A percentile compares a stretch with the other conserved stretches of the same genome.
phyloP scores from a whole-genome alignment of 1,284 basidiomycete species.

The Salmacisia buchloeana region DNA sequence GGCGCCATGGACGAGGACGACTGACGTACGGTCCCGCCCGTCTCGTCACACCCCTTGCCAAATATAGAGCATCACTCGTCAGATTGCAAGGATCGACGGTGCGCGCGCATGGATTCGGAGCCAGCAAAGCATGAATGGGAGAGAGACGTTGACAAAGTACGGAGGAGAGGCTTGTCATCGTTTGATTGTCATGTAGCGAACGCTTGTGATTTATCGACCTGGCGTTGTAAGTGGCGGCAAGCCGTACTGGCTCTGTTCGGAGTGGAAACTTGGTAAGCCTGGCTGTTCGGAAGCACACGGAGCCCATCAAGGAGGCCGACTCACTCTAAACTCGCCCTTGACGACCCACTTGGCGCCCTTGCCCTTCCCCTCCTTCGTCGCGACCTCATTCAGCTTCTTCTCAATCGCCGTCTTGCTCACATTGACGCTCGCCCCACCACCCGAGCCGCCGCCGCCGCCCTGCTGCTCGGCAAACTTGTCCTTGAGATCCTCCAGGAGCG shows the following conservation, averaged over 20 bases:
- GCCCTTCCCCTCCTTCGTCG: constrained; percentile 31
- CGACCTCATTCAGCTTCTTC: constrained; percentile 26
- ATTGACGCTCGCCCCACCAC: neutral
- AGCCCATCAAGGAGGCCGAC: neutral
- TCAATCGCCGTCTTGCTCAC: constrained; percentile 38
- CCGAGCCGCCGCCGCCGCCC: neutral
- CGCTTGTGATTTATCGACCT: neutral
- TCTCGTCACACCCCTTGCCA: no score
- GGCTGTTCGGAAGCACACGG: neutral
- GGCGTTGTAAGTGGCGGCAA: neutral
- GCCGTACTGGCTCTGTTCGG: neutral
- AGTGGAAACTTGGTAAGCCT: neutral
- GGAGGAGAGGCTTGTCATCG: neutral
- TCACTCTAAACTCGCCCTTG: constrained; percentile 24
- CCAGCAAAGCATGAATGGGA: no score
- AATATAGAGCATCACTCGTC: neutral
- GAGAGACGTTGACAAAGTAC: neutral
- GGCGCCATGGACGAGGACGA: constrained; percentile 14
- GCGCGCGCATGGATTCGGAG: no score
- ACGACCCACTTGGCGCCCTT: constrained; percentile 28
- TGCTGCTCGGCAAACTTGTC: constrained; percentile 29
- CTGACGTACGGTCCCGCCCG: neutral
- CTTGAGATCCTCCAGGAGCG: constrained; percentile 36
- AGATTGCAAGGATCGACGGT: neutral
- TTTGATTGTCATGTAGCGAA: neutral